Percentiles rank a stretch among this genome's conserved stretches.
These are phyloP conservation scores for Hymenoscyphus linearis DNA, from an alignment of 2,329 filamentous ascomycete species.

Conservation along the genomic window DNA sequence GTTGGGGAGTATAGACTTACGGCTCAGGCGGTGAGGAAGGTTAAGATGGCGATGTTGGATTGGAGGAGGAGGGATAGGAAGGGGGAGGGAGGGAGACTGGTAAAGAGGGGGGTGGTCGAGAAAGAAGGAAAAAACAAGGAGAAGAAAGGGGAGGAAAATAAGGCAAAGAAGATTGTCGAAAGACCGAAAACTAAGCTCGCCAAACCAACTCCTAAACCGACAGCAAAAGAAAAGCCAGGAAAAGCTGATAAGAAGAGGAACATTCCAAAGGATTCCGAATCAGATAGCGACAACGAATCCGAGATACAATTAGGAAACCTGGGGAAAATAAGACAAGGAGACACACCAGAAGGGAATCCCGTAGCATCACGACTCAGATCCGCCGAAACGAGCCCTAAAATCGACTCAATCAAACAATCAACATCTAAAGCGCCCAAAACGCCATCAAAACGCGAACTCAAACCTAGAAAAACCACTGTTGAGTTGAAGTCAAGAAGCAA, in stretches of 20 bases:
- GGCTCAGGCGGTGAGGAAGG: slow-evolving; percentile 1
- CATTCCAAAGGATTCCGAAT: too few species aligned
- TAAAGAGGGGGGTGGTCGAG: not conserved
- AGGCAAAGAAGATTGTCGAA: not conserved
- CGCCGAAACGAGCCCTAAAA: too few species aligned
- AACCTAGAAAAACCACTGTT: not conserved
- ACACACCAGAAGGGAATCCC: too few species aligned
- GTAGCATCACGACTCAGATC: too few species aligned
- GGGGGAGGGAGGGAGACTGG: not conserved
- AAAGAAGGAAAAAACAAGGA: not conserved
- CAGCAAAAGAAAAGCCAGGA: not conserved
- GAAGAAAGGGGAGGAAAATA: not conserved
- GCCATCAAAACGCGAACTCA: too few species aligned
- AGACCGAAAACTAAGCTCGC: not conserved
- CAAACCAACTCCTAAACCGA: not conserved
- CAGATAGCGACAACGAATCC: too few species aligned
- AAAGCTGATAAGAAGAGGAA: too few species aligned
- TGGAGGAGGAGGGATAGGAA: not conserved
- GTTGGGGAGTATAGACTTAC: slow-evolving; percentile 15
- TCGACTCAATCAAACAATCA: too few species aligned
- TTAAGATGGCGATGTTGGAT: not conserved
- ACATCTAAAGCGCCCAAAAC: too few species aligned
- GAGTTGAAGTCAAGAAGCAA: not conserved
- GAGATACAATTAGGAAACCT: too few species aligned
- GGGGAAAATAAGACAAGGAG: too few species aligned